Percentiles rank a stretch among this genome's conserved stretches.
Evolutionary conservation across 176 grass and related monocot species (phyloP).

Genomic region (Eragrostis nindensis): DNA sequence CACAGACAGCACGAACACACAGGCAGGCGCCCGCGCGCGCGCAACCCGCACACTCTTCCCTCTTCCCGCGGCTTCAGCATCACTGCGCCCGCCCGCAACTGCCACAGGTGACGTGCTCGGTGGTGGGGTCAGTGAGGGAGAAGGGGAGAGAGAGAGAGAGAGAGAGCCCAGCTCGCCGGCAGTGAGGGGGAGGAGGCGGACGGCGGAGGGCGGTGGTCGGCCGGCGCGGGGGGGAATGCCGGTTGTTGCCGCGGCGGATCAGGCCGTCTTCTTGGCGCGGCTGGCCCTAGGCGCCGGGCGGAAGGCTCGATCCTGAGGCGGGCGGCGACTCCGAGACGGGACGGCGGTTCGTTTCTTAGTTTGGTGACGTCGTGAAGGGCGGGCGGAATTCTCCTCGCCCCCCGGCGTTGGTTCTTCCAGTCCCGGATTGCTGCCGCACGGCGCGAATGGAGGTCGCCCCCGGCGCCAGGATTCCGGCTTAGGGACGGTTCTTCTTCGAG

Average conservation of each 20-base stretch:
- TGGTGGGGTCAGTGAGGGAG: no score
- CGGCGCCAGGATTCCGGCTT: not conserved
- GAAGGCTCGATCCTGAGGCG: not conserved
- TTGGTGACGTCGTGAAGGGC: conserved; percentile 14
- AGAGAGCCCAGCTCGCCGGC: conserved; percentile 11
- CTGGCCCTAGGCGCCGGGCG: not conserved
- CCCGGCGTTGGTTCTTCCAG: not conserved
- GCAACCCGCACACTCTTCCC: not conserved
- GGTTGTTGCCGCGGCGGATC: conserved; percentile 16
- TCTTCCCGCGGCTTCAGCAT: conserved; percentile 17
- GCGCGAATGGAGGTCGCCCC: not conserved
- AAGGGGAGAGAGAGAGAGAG: no score
- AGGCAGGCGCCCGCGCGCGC: not conserved
- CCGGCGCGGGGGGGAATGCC: conserved; percentile 24
- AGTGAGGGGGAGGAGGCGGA: not conserved
- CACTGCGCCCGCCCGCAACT: conserved; percentile 33
- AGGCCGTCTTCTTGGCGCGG: not conserved
- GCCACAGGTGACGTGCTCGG: not conserved
- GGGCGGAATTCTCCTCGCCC: conserved; percentile 15
- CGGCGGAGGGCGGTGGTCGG: not conserved
- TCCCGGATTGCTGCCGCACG: not conserved
- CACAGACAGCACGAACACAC: not conserved
- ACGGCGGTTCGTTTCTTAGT: not conserved
- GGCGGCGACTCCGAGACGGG: conserved; percentile 26
- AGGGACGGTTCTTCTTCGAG: conserved; percentile 22